Evolutionary conservation across 305 asterid species (phyloP).

Genomic region (Fraxinus latifolia): DNA sequence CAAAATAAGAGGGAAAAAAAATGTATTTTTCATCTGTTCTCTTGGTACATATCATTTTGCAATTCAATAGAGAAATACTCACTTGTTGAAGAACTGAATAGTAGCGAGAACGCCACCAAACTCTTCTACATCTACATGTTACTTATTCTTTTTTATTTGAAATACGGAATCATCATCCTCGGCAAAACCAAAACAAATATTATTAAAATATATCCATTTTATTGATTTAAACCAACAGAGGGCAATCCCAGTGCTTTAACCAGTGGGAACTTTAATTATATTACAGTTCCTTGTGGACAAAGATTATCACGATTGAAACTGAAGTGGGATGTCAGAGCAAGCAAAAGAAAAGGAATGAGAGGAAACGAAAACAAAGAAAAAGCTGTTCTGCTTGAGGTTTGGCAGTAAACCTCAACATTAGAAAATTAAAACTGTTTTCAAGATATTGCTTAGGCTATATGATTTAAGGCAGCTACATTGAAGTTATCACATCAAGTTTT

Average conservation of each 20-base stretch:
- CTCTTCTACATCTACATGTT: slow-evolving; percentile 9
- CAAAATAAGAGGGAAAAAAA: not conserved
- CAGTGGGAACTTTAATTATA: no score
- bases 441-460: not conserved
- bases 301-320: no score
- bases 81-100: not conserved
- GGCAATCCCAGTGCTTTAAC: no score
- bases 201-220: no score
- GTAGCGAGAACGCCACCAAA: not conserved
- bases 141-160: not conserved
- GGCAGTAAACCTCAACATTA: not conserved
- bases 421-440: not conserved
- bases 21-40: not conserved
- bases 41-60: not conserved
- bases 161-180: not conserved
- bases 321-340: no score
- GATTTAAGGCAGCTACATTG: not conserved
- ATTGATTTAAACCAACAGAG: no score
- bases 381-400: not conserved
- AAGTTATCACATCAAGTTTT: not conserved
- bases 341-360: not conserved
- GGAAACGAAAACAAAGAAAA: not conserved
- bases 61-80: not conserved
- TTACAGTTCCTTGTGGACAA: no score
- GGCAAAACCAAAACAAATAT: not conserved